Evolutionary conservation across 2,329 filamentous ascomycete genomes (phyloP), one percentile per base, ranked within the genome.

Genomic region (Botryotinia globosa): DNA sequence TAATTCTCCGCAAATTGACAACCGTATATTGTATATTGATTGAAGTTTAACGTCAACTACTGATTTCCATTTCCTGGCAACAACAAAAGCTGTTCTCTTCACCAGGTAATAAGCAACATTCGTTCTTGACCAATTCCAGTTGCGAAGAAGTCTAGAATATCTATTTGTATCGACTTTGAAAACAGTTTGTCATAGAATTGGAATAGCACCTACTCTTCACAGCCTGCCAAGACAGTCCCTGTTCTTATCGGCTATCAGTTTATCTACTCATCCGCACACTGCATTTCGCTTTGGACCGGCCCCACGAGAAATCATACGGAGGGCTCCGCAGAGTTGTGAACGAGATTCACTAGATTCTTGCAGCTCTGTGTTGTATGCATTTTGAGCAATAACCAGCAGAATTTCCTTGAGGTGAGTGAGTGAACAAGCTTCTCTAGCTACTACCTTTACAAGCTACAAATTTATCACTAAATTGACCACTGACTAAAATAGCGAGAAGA

Each of bases 271-370:
- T 71, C 32, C 59, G 58, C 37, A 54, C 22, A 29, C 69, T 71
- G 69, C 48, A 67, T 45, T 29, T 71, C 29, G 62, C 69, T 72
- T 72, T 67, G 42, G 18, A 72, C 34, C 39, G 51, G 70, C 63
- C 63, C 70, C 62, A 59, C 51, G 64, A 56, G 58, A 67, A 68
- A 61, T 54, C 51, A 67, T 54, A 64, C 42, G 62, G 54, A 58
- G 39, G n/a, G 39, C 70, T 56, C 63, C 48, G 32, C 42, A 67
- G 22, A 72, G 54, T 51, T 61, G 70, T 61, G 66, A 64, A 67
- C 51, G 67, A 67, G 22, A 67, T 48, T 72, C 61, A 67, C 51
- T 72, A 67, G 22, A 67, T 48, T 72, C 61, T 59, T 72, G 39
- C 61, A 67, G 12, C 58, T 72, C 39, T 48, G 20, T 44, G n/a